phyloP scores from a whole-genome alignment of 148 eudicot species.

The Vaccinium corymbosum region DNA sequence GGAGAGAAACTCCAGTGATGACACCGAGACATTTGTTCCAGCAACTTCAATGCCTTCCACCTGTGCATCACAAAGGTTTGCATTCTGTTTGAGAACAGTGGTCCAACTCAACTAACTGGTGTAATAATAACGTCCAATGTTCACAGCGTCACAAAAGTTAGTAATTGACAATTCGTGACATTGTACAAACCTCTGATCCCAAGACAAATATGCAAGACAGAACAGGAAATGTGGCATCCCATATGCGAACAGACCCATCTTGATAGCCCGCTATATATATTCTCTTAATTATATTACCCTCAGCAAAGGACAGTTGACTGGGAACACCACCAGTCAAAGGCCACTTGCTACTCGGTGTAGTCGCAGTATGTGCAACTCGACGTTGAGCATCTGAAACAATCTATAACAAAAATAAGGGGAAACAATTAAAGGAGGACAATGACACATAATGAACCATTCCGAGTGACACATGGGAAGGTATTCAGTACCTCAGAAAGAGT shows the following conservation, averaged over 20 bases:
- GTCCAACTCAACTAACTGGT: background rate
- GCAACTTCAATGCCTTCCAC: constrained; percentile 45
- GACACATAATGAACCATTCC: background rate
- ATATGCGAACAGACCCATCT: constrained; percentile 75
- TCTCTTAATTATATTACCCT: constrained; percentile 46
- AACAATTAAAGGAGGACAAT: constrained; percentile 1
- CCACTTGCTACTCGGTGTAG: constrained; percentile 47
- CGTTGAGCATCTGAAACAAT: constrained; percentile 41
- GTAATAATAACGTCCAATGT: background rate
- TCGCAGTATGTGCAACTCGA: constrained; percentile 23
- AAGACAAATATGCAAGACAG: constrained; percentile 51
- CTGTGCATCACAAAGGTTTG: constrained; percentile 36
- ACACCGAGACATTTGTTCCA: constrained; percentile 62
- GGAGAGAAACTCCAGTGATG: constrained; percentile 71
- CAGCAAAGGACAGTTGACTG: constrained; percentile 41
- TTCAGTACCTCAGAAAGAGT: constrained; percentile 51
- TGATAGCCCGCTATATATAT: constrained; percentile 90
- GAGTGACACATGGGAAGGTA: constrained; percentile 10
- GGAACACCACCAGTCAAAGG: constrained; percentile 90
- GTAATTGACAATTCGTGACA: background rate
- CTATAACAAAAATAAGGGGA: constrained; percentile 29
- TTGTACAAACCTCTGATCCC: constrained; percentile 55
- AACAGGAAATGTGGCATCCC: constrained; percentile 86
- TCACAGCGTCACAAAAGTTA: background rate
- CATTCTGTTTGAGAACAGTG: constrained; percentile 5